Evolutionary conservation across 768 basidiomycete species (phyloP), one percentile per base, ranked within the genome.

Genomic region (Myochromella boudieri): DNA sequence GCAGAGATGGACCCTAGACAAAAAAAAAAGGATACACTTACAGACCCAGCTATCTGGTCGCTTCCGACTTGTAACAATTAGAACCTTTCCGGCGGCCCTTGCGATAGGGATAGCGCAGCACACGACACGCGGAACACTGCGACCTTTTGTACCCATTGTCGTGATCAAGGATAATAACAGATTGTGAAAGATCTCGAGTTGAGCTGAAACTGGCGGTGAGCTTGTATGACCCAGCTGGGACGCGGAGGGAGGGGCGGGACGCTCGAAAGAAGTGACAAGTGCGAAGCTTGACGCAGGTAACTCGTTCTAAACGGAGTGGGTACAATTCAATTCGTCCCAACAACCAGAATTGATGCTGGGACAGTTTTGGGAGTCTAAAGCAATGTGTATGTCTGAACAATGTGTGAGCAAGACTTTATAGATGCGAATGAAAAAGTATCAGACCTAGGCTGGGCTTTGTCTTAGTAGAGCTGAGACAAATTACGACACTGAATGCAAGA

Each of bases 101-200:
- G 81, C 72, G 56, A 93, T 89, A 44, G 91, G 91, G 47, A 93
- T 93, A 41, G 91, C 91, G 63, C 91, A 92, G 68, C 91, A 93
- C 56, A 93, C 91, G 66, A 93, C 77, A 63, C 91, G 86, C 44
- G 91, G 91, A 40, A 80, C 79, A 45, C 84, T 68, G 55, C 90
- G 82, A 60, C 87, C 89, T 75, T 91, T 90, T 55, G 81, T 77
- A 49, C 72, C 76, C 76, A 78, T 78, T 37, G 34, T 43, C 6
- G 39, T 14, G 33, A 28, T 6, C 41, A 43, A 49, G 27, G 47
- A 50, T 41, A 43, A 33, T 44, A 44, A 20, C 36, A 33, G 36
- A 38, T 34, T 28, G 43, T 28, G 26, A 27, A 32, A 29, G 33
- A 14, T 17, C 18, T 34, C 18, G 7, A 34, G n/a, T 12, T n/a